Base-by-base conservation (phyloP, 1,139 yeast genomes). In the Hyphopichia fennica region DNA sequence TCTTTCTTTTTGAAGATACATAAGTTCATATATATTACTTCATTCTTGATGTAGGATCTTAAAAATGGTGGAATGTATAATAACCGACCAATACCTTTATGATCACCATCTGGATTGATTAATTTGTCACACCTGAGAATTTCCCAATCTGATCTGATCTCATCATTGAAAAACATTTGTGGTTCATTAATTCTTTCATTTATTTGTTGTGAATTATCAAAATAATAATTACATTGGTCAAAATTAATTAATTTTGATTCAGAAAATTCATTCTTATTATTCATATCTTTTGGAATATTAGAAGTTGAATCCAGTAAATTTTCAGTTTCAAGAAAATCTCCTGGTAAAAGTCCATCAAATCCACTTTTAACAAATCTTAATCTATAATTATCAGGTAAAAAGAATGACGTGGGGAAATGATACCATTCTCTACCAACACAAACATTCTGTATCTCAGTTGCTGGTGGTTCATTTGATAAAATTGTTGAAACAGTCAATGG, bases 401-500 rank as follows among this genome's bases (percentile, higher is more conserved):
- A 87, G 59, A 90, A 86, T 0, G 97, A 90, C 1, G 87, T 82
- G 11, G 98, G 97, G 64, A 71, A 91, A 56, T 93, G 87, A 56
- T 89, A 89, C 97, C 98, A 91, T 65, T 93, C 98, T 46, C 96
- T 78, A 2, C 96, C 97, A 18, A 87, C 75, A 60, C 98, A 93
- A 0, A 91, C 84, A 50, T 81, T 84, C 40, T 7, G 25, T 2
- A 11, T 14, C 10, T 20, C 25, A n/a, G n/a, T 11, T 10, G 2
- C 17, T 19, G 32, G 6, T 18, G 37, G 32, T 18, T 35, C 28
- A 38, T 46, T 40, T 6, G 50, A 38, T 25, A 15, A 15, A 32
- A 19, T 43, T 15, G 36, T 17, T 37, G 45, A 46, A 8, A 55
- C 55, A 41, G 45, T 48, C 35, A 84, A 60, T 16, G 91, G 90